Percentiles rank a stretch among this genome's conserved stretches.
Evolutionary conservation across 78 protist species (phyloP).

Genomic region (Anaeramoeba ignava): DNA sequence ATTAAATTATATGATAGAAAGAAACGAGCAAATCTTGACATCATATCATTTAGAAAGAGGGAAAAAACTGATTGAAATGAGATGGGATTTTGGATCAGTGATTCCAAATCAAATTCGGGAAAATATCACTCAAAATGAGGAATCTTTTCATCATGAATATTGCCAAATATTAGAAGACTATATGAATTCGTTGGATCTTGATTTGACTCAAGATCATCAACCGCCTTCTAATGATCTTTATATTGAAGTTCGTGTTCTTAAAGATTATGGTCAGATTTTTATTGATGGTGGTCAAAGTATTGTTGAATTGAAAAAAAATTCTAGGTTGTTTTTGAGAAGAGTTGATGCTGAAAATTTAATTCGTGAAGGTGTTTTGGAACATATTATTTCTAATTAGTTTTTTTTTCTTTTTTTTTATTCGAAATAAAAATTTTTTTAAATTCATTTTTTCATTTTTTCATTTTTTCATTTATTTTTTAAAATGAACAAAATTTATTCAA

Average conservation of each 20-base stretch:
- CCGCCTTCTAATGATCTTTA: neutral
- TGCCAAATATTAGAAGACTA: neutral
- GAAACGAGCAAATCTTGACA: neutral
- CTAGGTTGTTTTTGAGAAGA: neutral
- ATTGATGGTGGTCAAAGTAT: neutral
- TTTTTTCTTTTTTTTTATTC: too few relatives aligned
- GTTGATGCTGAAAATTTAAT: neutral
- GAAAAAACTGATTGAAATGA: neutral
- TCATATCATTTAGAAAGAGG: neutral
- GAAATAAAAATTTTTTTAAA: too few relatives aligned
- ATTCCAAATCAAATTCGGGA: neutral
- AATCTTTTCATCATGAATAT: neutral
- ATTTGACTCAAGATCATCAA: neutral
- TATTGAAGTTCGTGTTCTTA: neutral
- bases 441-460: too few relatives aligned
- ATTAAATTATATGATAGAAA: neutral
- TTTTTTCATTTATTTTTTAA: too few relatives aligned
- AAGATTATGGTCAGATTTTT: neutral
- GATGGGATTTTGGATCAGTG: neutral
- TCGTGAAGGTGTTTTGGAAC: neutral
- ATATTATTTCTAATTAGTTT: neutral
- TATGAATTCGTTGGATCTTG: neutral
- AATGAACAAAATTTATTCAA: too few relatives aligned
- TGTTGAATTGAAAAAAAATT: neutral
- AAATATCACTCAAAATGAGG: neutral